phyloP scores from a whole-genome alignment of 139 green algal genomes.

The Zygnema circumcarinatum region DNA sequence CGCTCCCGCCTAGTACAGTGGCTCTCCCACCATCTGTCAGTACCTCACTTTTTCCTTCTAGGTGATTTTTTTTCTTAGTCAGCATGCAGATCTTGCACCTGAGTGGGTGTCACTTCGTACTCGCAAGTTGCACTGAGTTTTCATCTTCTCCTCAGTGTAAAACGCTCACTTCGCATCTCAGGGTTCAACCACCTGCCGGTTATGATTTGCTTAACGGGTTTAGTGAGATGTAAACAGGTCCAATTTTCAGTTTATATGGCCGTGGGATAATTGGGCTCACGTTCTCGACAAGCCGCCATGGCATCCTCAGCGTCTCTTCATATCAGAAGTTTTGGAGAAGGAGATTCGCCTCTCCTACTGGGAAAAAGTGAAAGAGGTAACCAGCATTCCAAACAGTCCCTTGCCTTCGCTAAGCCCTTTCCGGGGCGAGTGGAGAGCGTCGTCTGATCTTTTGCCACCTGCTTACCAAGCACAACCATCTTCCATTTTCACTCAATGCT shows the following conservation, averaged over 20 bases:
- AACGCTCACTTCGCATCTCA: too few species aligned
- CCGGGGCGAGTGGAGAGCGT: too few species aligned
- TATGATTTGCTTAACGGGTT: too few species aligned
- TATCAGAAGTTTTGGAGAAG: conserved; percentile 61
- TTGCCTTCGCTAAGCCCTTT: neutral
- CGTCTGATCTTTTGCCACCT: neutral
- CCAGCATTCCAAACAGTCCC: neutral
- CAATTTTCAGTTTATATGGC: conserved; percentile 89
- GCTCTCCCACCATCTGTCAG: conserved; percentile 87
- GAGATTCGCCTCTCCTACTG: conserved; percentile 70
- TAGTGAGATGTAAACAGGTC: too few species aligned
- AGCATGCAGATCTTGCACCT: too few species aligned
- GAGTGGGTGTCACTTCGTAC: too few species aligned
- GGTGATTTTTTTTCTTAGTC: too few species aligned
- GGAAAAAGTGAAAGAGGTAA: conserved; percentile 41
- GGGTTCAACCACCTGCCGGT: too few species aligned
- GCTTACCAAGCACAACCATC: neutral
- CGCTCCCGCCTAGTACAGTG: conserved; percentile 75
- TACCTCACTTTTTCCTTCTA: too few species aligned
- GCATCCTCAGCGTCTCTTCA: conserved; percentile 70
- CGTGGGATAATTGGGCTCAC: conserved; percentile 81
- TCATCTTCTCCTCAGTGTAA: too few species aligned
- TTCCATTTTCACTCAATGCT: neutral
- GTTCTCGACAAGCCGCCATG: conserved; percentile 72
- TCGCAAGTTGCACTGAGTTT: too few species aligned